Evolutionary conservation across 805 yeast genomes (phyloP).

Genomic region (Danielia reshetovae): DNA sequence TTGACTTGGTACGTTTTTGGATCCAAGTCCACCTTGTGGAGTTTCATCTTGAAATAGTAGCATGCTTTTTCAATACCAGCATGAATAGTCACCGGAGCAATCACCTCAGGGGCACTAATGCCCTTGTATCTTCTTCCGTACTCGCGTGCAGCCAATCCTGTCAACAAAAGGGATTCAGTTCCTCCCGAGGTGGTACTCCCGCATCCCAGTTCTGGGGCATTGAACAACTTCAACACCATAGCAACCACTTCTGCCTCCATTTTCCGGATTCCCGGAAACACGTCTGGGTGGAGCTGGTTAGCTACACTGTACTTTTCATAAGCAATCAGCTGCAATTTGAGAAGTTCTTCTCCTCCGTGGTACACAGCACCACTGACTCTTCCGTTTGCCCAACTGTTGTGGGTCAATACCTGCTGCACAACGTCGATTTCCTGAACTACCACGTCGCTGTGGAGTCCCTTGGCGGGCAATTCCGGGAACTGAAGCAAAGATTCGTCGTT

Average conservation of each 20-base stretch:
- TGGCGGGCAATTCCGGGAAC: slow-evolving; percentile 51
- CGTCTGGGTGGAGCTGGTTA: slow-evolving; percentile 95
- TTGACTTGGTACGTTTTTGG: slow-evolving; percentile 66
- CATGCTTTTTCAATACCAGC: slow-evolving; percentile 96
- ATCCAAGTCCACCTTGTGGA: slow-evolving; percentile 77
- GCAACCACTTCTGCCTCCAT: slow-evolving; percentile 95
- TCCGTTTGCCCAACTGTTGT: slow-evolving; percentile 81
- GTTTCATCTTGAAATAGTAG: slow-evolving; percentile 79
- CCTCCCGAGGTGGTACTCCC: slow-evolving; percentile 95
- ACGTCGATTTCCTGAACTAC: slow-evolving; percentile 51
- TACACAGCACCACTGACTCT: slow-evolving; percentile 93
- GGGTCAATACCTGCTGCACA: slow-evolving; percentile 45
- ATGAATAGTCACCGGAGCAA: slow-evolving; percentile 87
- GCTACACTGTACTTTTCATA: slow-evolving; percentile 78
- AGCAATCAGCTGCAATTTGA: slow-evolving; percentile 71
- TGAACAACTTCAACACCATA: slow-evolving; percentile 77
- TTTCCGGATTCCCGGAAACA: slow-evolving; percentile 92
- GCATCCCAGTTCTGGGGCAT: slow-evolving; percentile 59
- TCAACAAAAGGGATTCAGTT: slow-evolving; percentile 83
- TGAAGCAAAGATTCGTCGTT: slow-evolving; percentile 45
- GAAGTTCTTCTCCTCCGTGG: slow-evolving; percentile 85
- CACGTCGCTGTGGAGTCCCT: slow-evolving; percentile 48
- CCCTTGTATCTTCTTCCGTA: slow-evolving; percentile 58
- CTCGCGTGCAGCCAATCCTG: slow-evolving; percentile 86
- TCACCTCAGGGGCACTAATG: slow-evolving; percentile 70